Base-by-base conservation (phyloP, 2,329 filamentous ascomycete genomes). In the Phialemoniopsis sp. region DNA sequence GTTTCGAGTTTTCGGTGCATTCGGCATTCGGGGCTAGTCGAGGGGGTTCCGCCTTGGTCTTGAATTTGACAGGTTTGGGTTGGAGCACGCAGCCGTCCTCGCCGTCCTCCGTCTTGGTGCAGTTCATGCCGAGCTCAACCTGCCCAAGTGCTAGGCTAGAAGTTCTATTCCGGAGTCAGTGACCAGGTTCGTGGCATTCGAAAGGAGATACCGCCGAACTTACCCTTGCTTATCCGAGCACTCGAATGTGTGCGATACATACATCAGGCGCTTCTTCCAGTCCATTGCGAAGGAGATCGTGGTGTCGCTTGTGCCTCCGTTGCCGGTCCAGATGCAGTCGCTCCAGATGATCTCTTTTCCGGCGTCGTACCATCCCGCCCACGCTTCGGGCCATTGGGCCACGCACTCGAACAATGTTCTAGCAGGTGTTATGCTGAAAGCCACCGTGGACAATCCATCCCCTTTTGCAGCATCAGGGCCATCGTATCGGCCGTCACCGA, bases 281-380 rank as follows among this genome's bases (percentile, higher is more conserved):
- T 63, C 59, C 16, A 58, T 14, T 1, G 59, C 57, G 36, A 62
- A 60, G 0, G 58, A 53, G 7, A 61, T 52, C 4, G 55, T 54
- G 4, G 52, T 56, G 38, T 63, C 60, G 12, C 46, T 46, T 0
- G 50, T 54, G 1, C 40, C 40, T 2, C 56, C 58, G 6, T 57
- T 56, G 2, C 58, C 59, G 5, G 58, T 57, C 52, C 52, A 61
- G 44, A 62, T 61, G 39, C 60, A 63, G 29, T 63, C 60, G 30
- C 53, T 55, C 60, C 60, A 62, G 13, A 63, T 50, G 29, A 58
- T 53, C 30, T 55, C 49, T 12, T 28, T 43, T 2, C 49, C 50
- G 7, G 53, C 55, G 29, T 50, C 41, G 26, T 55, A 56, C 50
- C 50, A 57, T 7, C 60, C 60, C 1, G 38, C 48, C 59, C 59